Evolutionary conservation across 257 asterid species (phyloP).

Genomic region (Fraxinus pennsylvanica): DNA sequence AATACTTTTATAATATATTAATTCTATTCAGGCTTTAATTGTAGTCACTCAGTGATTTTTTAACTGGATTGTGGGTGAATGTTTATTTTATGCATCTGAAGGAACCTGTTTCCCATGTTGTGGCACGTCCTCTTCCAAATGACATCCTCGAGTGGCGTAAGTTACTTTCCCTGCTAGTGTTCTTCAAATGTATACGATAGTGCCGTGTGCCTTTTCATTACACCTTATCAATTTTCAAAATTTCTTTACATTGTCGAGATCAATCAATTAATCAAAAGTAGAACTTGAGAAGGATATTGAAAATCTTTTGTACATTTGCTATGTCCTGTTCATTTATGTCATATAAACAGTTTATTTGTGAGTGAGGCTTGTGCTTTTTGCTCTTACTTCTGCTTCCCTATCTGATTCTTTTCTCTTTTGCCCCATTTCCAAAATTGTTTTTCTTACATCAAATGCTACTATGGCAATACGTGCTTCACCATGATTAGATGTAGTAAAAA

Average conservation of each 20-base stretch:
- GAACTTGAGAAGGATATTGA: not conserved
- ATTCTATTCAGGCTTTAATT: not conserved
- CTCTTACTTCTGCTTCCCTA: not conserved
- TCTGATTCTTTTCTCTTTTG: not conserved
- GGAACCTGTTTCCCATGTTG: constrained; percentile 98
- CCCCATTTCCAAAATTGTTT: not conserved
- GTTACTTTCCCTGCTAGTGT: constrained; percentile 32
- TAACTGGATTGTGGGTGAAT: constrained; percentile 17
- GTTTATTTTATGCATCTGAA: constrained; percentile 30
- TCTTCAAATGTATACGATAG: constrained; percentile 11
- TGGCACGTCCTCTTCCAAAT: constrained; percentile 90
- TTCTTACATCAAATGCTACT: not conserved
- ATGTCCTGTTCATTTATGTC: constrained; percentile 15
- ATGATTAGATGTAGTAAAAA: not conserved
- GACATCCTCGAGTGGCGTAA: constrained; percentile 99
- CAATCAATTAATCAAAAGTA: not conserved
- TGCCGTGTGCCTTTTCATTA: constrained; percentile 3
- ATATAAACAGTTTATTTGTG: constrained; percentile 4
- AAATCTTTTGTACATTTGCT: constrained; percentile 13
- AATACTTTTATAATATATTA: not conserved
- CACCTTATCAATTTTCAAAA: not conserved
- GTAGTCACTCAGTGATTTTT: not conserved
- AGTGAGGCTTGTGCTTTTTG: not conserved
- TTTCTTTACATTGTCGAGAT: constrained; percentile 14
- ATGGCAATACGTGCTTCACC: constrained; percentile 5